These are phyloP conservation scores for Sarcodon sp. DNA, from an alignment of 768 basidiomycete species.

Conservation along the genomic window DNA sequence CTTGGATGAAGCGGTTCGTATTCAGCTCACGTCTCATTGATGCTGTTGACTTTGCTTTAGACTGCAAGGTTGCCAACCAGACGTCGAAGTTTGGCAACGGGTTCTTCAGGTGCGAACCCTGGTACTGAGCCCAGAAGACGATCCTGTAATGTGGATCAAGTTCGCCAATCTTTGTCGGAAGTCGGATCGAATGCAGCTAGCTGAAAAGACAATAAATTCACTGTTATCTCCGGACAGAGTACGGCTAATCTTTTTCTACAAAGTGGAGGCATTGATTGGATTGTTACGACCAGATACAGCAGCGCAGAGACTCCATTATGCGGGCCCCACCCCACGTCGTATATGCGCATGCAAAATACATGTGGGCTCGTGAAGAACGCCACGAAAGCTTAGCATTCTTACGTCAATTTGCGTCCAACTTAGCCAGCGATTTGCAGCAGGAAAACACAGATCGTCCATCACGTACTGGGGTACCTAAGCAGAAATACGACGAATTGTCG, in stretches of 20 bases:
- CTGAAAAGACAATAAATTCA: conserved; percentile 94
- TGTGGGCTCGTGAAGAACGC: conserved; percentile 81
- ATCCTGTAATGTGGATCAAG: conserved; percentile 97
- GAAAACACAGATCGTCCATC: conserved; percentile 35
- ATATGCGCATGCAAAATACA: conserved; percentile 90
- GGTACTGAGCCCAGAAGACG: conserved; percentile 86
- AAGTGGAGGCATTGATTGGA: background rate
- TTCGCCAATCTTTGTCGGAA: conserved; percentile 97
- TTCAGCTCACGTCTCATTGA: background rate
- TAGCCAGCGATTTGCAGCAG: conserved; percentile 51
- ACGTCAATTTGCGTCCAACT: conserved; percentile 65
- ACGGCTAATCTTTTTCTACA: conserved; percentile 8
- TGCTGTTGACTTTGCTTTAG: conserved; percentile 24
- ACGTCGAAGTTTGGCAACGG: conserved; percentile 98
- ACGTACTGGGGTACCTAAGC: conserved; percentile 39
- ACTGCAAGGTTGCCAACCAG: conserved; percentile 90
- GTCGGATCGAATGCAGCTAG: conserved; percentile 85
- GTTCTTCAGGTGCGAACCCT: conserved; percentile 92
- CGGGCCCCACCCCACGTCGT: conserved; percentile 93
- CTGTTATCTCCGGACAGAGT: conserved; percentile 67
- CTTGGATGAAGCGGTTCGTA: conserved; percentile 88
- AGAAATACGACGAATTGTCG: conserved; percentile 58
- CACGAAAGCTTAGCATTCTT: conserved; percentile 76
- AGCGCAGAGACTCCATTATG: conserved; percentile 35
- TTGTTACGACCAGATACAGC: conserved; percentile 10